Evolutionary conservation across 768 basidiomycete genomes (phyloP).

Genomic region (Pleurotus cornucopiae): DNA sequence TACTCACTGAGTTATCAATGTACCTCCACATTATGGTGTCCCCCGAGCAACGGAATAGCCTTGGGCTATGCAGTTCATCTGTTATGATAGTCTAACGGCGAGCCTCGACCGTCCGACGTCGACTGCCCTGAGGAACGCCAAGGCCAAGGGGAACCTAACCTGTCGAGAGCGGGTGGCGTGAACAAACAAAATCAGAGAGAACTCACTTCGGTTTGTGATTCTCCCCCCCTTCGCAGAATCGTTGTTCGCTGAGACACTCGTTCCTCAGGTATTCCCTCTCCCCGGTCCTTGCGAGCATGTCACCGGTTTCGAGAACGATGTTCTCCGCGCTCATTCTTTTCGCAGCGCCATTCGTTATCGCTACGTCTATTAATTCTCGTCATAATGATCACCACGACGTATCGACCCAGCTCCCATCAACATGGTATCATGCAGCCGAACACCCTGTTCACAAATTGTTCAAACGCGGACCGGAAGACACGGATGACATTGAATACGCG

Average conservation of each 20-base stretch:
- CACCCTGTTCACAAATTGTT: conserved; percentile 65
- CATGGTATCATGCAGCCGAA: conserved; percentile 60
- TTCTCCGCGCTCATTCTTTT: conserved; percentile 18
- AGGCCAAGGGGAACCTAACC: no score
- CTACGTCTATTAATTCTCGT: conserved; percentile 22
- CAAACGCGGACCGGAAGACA: conserved; percentile 35
- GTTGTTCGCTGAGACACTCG: neutral
- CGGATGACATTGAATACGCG: conserved; percentile 48
- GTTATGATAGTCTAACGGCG: no score
- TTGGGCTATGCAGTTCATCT: no score
- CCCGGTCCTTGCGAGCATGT: conserved; percentile 18
- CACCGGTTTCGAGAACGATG: conserved; percentile 6
- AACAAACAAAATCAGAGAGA: no score
- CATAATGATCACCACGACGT: conserved; percentile 26
- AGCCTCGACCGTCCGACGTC: no score
- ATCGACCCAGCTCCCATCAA: conserved; percentile 25
- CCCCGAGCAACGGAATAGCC: no score
- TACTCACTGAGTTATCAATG: no score
- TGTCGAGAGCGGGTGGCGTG: no score
- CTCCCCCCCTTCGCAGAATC: no score
- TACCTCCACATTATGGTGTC: no score
- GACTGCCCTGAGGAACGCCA: no score
- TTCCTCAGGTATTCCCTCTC: conserved; percentile 8
- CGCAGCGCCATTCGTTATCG: conserved; percentile 9
- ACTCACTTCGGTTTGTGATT: no score